These are phyloP conservation scores for Fraxinus nigra DNA, from an alignment of 305 asterid genomes.

Conservation along the genomic window DNA sequence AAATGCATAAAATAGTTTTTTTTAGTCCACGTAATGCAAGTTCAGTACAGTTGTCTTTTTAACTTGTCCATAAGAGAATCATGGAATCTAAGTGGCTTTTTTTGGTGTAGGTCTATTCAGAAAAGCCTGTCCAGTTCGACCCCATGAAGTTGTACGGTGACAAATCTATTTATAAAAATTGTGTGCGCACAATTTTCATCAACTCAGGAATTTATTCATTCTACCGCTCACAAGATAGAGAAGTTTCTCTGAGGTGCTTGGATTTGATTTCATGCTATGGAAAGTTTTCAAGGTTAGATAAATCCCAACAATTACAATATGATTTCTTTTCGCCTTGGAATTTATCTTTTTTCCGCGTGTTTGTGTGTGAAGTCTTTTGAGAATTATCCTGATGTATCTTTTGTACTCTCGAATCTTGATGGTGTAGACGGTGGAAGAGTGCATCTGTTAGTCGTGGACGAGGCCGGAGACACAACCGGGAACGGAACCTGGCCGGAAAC, in stretches of 20 bases:
- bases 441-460: conserved; percentile 31
- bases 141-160: neutral
- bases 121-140: neutral
- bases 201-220: neutral
- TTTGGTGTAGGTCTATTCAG: neutral
- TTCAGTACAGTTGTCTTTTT: neutral
- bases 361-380: too few species aligned
- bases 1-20: neutral
- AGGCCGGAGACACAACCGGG: conserved; percentile 9
- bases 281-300: conserved; percentile 30
- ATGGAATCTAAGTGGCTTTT: neutral
- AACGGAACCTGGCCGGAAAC: conserved; percentile 11
- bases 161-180: neutral
- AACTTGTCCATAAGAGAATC: neutral
- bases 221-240: neutral
- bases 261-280: conserved; percentile 26
- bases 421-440: conserved; percentile 30
- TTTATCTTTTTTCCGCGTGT: neutral
- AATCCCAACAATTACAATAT: neutral
- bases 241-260: neutral
- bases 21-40: neutral
- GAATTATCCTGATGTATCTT: neutral
- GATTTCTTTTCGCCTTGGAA: neutral
- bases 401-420: neutral
- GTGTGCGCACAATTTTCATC: neutral